Evolutionary conservation across 1,284 basidiomycete genomes (phyloP).

Genomic region (Cryptococcus neoformans): DNA sequence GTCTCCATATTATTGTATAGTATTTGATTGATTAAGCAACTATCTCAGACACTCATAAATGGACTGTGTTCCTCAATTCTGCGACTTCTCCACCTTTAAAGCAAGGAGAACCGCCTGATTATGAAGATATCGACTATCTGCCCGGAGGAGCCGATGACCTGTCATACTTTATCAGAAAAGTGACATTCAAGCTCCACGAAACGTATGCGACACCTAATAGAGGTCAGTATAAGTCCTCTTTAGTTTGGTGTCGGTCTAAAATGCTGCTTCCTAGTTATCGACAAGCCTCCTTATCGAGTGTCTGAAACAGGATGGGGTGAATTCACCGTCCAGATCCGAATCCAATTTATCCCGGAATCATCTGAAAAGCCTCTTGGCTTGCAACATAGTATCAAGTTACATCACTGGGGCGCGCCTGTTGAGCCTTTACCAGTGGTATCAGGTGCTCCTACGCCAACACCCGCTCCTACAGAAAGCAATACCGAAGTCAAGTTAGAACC

Average conservation of each 20-base stretch:
- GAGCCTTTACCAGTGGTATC: conserved; percentile 49
- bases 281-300: conserved; percentile 90
- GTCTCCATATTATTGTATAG: conserved; percentile 9
- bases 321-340: conserved; percentile 92
- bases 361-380: conserved; percentile 85
- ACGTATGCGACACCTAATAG: conserved; percentile 88
- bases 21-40: conserved; percentile 51
- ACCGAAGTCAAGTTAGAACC: conserved; percentile 8
- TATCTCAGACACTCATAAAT: conserved; percentile 86
- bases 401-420: conserved; percentile 71
- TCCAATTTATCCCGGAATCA: conserved; percentile 88
- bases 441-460: conserved; percentile 55
- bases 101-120: conserved; percentile 52
- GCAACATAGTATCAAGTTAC: conserved; percentile 92
- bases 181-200: conserved; percentile 97
- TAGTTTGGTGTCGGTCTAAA: background rate
- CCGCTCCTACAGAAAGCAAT: conserved; percentile 16
- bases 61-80: conserved; percentile 89
- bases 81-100: conserved; percentile 50
- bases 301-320: conserved; percentile 99
- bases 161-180: conserved; percentile 85
- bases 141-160: conserved; percentile 81
- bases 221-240: conserved; percentile 57
- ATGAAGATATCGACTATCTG: conserved; percentile 41
- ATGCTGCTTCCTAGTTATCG: conserved; percentile 61